These are phyloP conservation scores for Raphidocelis subcapitata DNA, from an alignment of 139 green algal species.

Conservation along the genomic window DNA sequence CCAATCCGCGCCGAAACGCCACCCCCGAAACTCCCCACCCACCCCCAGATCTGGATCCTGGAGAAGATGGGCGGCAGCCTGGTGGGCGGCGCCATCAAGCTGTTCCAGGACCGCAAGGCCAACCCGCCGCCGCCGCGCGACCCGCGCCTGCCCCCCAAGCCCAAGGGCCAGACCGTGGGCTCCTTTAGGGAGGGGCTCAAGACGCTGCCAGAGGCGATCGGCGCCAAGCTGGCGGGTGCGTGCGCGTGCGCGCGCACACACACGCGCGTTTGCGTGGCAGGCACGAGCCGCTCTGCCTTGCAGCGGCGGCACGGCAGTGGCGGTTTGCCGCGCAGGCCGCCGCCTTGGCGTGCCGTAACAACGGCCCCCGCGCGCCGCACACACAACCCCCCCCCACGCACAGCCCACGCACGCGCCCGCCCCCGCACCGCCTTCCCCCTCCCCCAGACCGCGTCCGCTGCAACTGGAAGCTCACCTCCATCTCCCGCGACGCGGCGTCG, in stretches of 20 bases:
- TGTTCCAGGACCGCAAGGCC: slow-evolving; percentile 65
- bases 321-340: too few relatives aligned
- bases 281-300: too few relatives aligned
- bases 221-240: slow-evolving; percentile 52
- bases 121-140: slow-evolving; percentile 86
- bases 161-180: slow-evolving; percentile 92
- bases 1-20: too few relatives aligned
- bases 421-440: background rate
- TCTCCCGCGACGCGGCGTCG: slow-evolving; percentile 43
- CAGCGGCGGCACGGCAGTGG: too few relatives aligned
- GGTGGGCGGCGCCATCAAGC: slow-evolving; percentile 87
- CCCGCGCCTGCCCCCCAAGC: slow-evolving; percentile 87
- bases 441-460: slow-evolving; percentile 24
- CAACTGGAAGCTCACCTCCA: slow-evolving; percentile 86
- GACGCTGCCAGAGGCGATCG: slow-evolving; percentile 91
- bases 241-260: background rate
- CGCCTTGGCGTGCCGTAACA: too few relatives aligned
- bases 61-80: slow-evolving; percentile 91
- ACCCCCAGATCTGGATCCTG: slow-evolving; percentile 76
- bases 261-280: too few relatives aligned
- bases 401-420: too few relatives aligned
- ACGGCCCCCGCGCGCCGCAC: too few relatives aligned
- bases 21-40: background rate
- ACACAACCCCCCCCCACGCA: too few relatives aligned
- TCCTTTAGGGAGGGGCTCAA: slow-evolving; percentile 90